Evolutionary conservation across 495 filamentous ascomycete genomes (phyloP).

Genomic region (Terfezia claveryi): DNA sequence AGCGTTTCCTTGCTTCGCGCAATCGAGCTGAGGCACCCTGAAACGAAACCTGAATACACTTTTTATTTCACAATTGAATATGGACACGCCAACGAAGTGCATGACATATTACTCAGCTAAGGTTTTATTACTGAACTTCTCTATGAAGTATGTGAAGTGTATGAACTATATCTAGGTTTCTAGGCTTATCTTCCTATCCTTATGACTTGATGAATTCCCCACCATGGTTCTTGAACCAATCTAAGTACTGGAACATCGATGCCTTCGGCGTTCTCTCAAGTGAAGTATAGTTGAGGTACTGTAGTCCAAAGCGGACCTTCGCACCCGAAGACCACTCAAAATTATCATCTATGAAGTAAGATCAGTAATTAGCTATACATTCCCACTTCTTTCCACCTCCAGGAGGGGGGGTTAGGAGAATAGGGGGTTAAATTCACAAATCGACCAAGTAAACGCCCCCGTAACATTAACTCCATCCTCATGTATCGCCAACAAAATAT

Average conservation of each 20-base stretch:
- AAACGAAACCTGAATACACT: no score
- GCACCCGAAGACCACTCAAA: slow-evolving; percentile 25
- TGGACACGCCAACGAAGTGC: no score
- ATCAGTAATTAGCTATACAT: no score
- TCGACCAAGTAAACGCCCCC: slow-evolving; percentile 25
- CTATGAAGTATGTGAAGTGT: no score
- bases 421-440: slow-evolving; percentile 11
- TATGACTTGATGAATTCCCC: not conserved
- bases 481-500: slow-evolving; percentile 19
- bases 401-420: not conserved
- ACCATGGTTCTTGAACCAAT: slow-evolving; percentile 22
- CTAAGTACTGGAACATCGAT: slow-evolving; percentile 24
- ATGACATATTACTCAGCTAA: no score
- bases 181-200: no score
- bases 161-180: no score
- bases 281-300: slow-evolving; percentile 24
- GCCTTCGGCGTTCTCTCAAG: slow-evolving; percentile 24
- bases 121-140: no score
- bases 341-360: slow-evolving; percentile 16
- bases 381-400: no score
- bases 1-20: no score
- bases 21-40: no score
- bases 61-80: no score
- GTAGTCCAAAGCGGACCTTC: slow-evolving; percentile 22
- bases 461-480: slow-evolving; percentile 24